Conservation (phyloP, 164 flowering plant species). For the Magnolia officinalis region DNA sequence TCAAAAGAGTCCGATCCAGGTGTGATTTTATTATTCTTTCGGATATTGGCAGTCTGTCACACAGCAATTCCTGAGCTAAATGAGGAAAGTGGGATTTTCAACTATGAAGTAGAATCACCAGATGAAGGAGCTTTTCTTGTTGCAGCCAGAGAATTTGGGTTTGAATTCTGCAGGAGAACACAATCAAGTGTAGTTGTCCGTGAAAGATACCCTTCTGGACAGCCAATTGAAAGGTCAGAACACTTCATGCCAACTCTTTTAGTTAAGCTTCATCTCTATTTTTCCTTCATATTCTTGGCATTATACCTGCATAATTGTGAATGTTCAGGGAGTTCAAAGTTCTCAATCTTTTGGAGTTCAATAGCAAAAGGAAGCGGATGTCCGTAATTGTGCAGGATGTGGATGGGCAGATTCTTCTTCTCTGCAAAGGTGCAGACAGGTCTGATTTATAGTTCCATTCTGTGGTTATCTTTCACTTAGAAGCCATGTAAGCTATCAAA, state of each 20-base stretch:
- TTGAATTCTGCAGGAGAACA: slow-evolving; percentile 80
- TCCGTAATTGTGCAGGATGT: slow-evolving; percentile 81
- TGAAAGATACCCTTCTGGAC: slow-evolving; percentile 58
- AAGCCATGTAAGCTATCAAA: background rate
- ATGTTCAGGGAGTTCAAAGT: slow-evolving; percentile 78
- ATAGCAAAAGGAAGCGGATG: slow-evolving; percentile 96
- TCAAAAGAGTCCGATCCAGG: slow-evolving; percentile 48
- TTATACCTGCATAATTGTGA: slow-evolving; percentile 1
- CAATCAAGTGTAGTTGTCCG: slow-evolving; percentile 70
- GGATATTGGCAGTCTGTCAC: slow-evolving; percentile 86
- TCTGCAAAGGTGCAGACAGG: slow-evolving; percentile 99
- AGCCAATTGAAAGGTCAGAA: slow-evolving; percentile 68
- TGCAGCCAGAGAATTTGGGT: slow-evolving; percentile 95
- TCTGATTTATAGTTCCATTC: slow-evolving; percentile 27
- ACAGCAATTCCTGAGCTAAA: slow-evolving; percentile 82
- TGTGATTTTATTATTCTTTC: slow-evolving; percentile 55
- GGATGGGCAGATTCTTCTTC: slow-evolving; percentile 73
- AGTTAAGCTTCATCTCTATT: slow-evolving; percentile 1
- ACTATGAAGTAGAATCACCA: slow-evolving; percentile 94
- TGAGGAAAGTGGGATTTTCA: slow-evolving; percentile 60
- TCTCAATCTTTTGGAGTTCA: slow-evolving; percentile 79
- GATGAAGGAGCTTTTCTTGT: slow-evolving; percentile 94
- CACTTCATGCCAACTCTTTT: background rate
- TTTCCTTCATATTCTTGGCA: slow-evolving; percentile 1
- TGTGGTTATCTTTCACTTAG: background rate